Conservation (phyloP, 805 yeast genomes). For the Saccharomycopsis oosterbeekiorum region DNA sequence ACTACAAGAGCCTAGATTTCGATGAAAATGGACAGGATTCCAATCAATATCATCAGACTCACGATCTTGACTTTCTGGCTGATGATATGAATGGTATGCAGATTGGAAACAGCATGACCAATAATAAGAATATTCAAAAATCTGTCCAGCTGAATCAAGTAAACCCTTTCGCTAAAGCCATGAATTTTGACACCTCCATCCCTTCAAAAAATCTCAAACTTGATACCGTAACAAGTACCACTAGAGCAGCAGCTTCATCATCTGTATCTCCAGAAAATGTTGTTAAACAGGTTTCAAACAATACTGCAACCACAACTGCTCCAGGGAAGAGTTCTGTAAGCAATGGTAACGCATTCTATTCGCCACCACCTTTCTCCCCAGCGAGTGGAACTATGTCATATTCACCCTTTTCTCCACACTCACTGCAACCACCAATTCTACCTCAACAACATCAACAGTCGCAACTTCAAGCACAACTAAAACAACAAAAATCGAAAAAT, state of each 20-base stretch:
- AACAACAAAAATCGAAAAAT: not conserved
- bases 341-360: slow-evolving; percentile 1
- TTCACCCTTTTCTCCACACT: not conserved
- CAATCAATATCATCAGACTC: not conserved
- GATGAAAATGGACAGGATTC: not conserved
- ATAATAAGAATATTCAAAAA: not conserved
- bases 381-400: not conserved
- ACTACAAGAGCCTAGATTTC: not conserved
- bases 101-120: not conserved
- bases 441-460: not conserved
- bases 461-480: not conserved
- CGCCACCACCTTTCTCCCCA: not conserved
- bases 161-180: not conserved
- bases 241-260: not conserved
- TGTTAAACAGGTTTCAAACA: not conserved
- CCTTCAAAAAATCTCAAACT: not conserved
- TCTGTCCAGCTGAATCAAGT: not conserved
- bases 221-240: not conserved
- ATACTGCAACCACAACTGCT: not conserved
- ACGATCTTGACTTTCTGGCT: not conserved
- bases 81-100: not conserved
- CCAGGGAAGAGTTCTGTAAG: not conserved
- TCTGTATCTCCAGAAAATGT: not conserved
- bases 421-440: not conserved
- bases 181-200: not conserved